These are phyloP conservation scores for Rhizopogon sp. DNA, from an alignment of 768 basidiomycete species.

Conservation along the genomic window DNA sequence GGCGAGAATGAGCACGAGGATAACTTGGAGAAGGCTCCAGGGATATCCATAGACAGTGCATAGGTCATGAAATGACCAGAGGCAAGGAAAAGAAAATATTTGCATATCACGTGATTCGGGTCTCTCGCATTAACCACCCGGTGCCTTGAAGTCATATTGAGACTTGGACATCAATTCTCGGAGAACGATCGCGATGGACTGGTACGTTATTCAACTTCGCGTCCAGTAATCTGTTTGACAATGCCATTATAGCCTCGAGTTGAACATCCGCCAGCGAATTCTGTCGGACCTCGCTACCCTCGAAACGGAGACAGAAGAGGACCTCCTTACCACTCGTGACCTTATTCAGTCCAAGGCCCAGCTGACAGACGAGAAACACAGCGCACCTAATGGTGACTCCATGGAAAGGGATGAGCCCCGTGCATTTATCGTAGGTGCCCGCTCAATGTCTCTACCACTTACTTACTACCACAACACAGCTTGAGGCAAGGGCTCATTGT, in stretches of 20 bases:
- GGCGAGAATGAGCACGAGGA: neutral
- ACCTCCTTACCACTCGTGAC: conserved; percentile 43
- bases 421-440: conserved; percentile 54
- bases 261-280: conserved; percentile 74
- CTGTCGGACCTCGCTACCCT: conserved; percentile 67
- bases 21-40: neutral
- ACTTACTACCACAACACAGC: conserved; percentile 32
- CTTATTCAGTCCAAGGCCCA: conserved; percentile 61
- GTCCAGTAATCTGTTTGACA: conserved; percentile 2
- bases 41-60: neutral
- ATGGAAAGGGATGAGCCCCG: conserved; percentile 15
- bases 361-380: conserved; percentile 25
- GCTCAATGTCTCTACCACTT: neutral
- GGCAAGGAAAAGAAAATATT: too few relatives aligned
- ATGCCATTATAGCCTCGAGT: conserved; percentile 50
- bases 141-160: too few relatives aligned
- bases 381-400: conserved; percentile 12
- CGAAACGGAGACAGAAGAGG: conserved; percentile 43
- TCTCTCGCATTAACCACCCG: conserved; percentile 79
- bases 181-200: conserved; percentile 36
- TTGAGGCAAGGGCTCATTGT: conserved; percentile 68
- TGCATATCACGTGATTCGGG: conserved; percentile 38
- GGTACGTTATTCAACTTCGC: conserved; percentile 28
- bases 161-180: neutral
- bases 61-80: too few relatives aligned